These are phyloP conservation scores for Pseudozyma flocculosa DNA, from an alignment of 1,284 basidiomycete species.

Conservation along the genomic window DNA sequence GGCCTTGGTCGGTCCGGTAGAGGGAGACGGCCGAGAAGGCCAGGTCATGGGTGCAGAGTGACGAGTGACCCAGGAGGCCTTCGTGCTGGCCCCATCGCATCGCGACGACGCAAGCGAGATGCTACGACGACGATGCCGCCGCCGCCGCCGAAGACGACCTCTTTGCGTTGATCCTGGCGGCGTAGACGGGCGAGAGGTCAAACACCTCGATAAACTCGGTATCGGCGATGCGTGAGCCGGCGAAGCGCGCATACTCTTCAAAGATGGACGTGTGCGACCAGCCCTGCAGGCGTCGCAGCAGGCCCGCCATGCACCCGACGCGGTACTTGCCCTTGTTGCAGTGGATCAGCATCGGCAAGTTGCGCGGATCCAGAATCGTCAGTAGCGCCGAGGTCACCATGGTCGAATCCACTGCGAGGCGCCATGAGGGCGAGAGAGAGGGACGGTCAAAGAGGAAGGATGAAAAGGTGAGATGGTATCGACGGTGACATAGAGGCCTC, in stretches of 20 bases:
- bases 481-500: too few species aligned
- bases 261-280: slow-evolving; percentile 56
- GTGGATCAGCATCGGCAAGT: slow-evolving; percentile 53
- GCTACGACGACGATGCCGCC: too few species aligned
- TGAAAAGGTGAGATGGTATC: too few species aligned
- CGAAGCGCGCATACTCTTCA: slow-evolving; percentile 55
- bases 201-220: slow-evolving; percentile 54
- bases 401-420: slow-evolving; percentile 34
- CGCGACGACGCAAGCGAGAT: too few species aligned
- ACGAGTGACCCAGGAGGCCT: too few species aligned
- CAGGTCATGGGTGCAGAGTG: too few species aligned
- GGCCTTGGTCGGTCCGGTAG: too few species aligned
- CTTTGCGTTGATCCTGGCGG: too few species aligned
- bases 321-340: slow-evolving; percentile 58
- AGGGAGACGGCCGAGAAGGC: too few species aligned
- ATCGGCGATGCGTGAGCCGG: slow-evolving; percentile 51
- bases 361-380: slow-evolving; percentile 36
- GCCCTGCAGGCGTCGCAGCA: slow-evolving; percentile 50
- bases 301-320: slow-evolving; percentile 50
- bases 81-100: too few species aligned
- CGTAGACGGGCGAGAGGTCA: too few species aligned
- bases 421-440: not conserved
- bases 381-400: slow-evolving; percentile 41
- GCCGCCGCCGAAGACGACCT: too few species aligned
- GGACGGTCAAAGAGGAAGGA: not conserved